These are phyloP conservation scores for Wickerhamomyces bisporus DNA, from an alignment of 805 yeast species.

Conservation along the genomic window DNA sequence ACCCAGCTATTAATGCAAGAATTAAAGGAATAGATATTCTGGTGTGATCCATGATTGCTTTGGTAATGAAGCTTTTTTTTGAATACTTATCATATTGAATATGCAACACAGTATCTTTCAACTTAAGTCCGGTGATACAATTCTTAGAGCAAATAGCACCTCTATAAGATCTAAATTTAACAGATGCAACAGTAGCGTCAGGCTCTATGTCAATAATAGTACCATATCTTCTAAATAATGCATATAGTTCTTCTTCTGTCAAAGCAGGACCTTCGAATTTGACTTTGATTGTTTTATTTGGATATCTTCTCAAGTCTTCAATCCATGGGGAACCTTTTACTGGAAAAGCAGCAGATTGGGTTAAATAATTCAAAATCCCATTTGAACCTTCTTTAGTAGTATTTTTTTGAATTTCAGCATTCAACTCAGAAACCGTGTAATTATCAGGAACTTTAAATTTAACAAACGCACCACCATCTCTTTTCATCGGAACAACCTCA, in stretches of 20 bases:
- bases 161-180: constrained; percentile 51
- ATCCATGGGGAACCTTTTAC: constrained; percentile 96
- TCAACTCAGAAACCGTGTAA: constrained; percentile 45
- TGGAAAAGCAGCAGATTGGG: constrained; percentile 53
- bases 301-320: constrained; percentile 81
- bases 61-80: constrained; percentile 46
- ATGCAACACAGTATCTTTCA: constrained; percentile 65
- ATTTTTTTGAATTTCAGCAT: constrained; percentile 44
- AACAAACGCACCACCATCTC: constrained; percentile 95
- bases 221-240: constrained; percentile 84
- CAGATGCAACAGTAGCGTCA: constrained; percentile 39
- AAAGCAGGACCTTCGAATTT: constrained; percentile 72
- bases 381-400: constrained; percentile 33
- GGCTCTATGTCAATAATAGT: constrained; percentile 69
- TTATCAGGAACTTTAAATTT: constrained; percentile 59
- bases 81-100: constrained; percentile 62
- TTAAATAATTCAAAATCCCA: constrained; percentile 36
- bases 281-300: constrained; percentile 58
- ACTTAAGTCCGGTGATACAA: constrained; percentile 76
- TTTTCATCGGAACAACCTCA: constrained; percentile 59
- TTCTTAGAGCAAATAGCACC: constrained; percentile 85
- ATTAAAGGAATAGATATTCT: constrained; percentile 77
- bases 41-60: constrained; percentile 68
- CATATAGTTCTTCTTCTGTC: constrained; percentile 76
- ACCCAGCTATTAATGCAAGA: constrained; percentile 71